These are phyloP conservation scores for Hortiboletus campestris DNA, from an alignment of 768 basidiomycete genomes.

Conservation along the genomic window DNA sequence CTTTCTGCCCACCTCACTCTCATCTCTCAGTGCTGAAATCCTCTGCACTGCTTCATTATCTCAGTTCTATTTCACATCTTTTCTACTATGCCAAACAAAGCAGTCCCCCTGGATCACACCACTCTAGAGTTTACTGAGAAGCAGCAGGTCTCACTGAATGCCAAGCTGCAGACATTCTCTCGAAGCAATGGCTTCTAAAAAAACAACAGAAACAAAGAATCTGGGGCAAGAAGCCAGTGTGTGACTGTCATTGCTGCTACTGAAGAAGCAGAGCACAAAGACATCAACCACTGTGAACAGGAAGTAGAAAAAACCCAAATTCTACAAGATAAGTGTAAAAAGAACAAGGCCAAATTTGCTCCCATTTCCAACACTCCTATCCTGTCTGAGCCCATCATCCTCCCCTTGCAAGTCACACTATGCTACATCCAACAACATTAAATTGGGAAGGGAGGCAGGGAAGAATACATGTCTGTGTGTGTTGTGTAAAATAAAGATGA, in stretches of 20 bases:
- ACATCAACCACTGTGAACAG: background rate
- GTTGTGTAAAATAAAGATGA: too few species aligned
- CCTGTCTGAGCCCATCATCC: background rate
- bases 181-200: background rate
- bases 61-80: too few species aligned
- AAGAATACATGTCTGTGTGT: too few species aligned
- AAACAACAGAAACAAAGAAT: background rate
- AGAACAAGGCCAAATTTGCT: background rate
- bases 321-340: background rate
- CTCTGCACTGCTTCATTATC: too few species aligned
- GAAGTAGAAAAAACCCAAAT: background rate
- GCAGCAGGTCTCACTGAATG: background rate
- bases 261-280: background rate
- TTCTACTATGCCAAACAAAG: too few species aligned
- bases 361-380: background rate
- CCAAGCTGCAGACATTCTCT: background rate
- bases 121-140: too few species aligned
- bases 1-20: too few species aligned
- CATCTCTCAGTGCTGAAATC: too few species aligned
- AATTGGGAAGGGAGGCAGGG: too few species aligned
- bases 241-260: background rate
- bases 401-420: background rate
- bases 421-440: background rate
- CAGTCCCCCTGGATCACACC: too few species aligned
- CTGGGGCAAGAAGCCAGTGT: background rate